Conservation (phyloP, 148 eudicot species). For the Rhododendron ferrugineum region DNA sequence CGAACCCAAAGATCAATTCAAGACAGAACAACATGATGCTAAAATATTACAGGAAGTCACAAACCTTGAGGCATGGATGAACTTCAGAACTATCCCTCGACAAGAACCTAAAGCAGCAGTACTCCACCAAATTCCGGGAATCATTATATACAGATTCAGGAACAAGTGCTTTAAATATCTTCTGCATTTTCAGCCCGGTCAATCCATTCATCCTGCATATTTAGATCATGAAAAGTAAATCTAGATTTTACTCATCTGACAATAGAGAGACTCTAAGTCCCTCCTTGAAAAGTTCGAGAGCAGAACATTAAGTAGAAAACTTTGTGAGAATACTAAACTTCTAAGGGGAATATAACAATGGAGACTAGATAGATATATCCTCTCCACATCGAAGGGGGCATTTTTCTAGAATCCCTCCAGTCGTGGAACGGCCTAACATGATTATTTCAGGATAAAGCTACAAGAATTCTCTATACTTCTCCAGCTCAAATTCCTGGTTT, state of each 20-base stretch:
- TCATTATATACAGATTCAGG: slow-evolving; percentile 57
- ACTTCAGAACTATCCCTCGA: slow-evolving; percentile 73
- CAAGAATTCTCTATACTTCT: background rate
- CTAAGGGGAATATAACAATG: background rate
- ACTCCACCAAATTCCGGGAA: slow-evolving; percentile 80
- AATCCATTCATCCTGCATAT: slow-evolving; percentile 86
- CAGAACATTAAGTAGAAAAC: background rate
- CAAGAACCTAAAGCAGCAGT: slow-evolving; percentile 90
- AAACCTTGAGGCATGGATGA: slow-evolving; percentile 81
- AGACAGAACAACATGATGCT: background rate
- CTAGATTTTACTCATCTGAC: background rate
- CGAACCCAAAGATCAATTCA: background rate
- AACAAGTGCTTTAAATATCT: slow-evolving; percentile 67
- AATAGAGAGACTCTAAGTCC: background rate
- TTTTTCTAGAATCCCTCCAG: background rate
- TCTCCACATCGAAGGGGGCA: background rate
- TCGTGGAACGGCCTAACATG: background rate
- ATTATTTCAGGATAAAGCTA: background rate
- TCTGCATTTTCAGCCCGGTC: slow-evolving; percentile 83
- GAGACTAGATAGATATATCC: background rate
- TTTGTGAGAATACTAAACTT: background rate
- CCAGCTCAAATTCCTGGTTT: background rate
- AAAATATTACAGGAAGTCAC: slow-evolving; percentile 14
- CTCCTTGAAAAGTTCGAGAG: background rate
- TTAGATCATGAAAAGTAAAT: slow-evolving; percentile 9